Base-by-base conservation (phyloP, 345 rosid species). In the Rhodamnia argentea region DNA sequence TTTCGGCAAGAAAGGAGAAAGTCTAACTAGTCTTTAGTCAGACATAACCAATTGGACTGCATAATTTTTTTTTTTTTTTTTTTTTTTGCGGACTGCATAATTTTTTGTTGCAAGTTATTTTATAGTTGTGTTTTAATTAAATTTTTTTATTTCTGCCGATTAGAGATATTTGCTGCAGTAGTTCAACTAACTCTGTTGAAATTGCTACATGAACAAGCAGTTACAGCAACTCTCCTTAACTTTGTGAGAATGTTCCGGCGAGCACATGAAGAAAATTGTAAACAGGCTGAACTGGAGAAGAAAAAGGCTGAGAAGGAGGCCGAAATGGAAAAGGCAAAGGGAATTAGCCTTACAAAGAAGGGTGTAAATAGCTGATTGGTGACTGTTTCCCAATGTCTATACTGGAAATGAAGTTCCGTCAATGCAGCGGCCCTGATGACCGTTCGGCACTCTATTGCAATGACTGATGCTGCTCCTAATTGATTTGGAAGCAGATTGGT, bases 271-370 rank as follows among this genome's bases (percentile, higher is more conserved):
- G 99, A 98, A 90, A 98, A 96, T 85, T 15, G 90, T 86, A 98
- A 98, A 87, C 97, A 94, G 91, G 96, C 91, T 14, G 99, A 98
- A 91, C 70, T 93, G 90, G 99, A 96, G 89, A 98, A 88, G 93
- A 98, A 96, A 92, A 96, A 96, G 91, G 96, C 95, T 40, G 94
- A 91, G 24, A 95, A 97, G 87, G 99, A 97, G 89, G 98, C 99
- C 5, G 99, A 96, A 85, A 94, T 94, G 96, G 97, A 93, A 90
- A 95, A 93, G 92, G 93, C 98, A 0, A 96, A 93, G 91, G 97
- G 95, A 86, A 84, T 89, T 85, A 93, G 92, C 86, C 94, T 89
- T 83, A 89, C 94, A 47, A 96, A 92, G 87, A 96, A 93, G 90
- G 86, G 59, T 86, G 90, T 52, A 86, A 92, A 86, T 90, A 93